Percentiles rank a stretch among this genome's conserved stretches.
Conservation (phyloP, 305 asterid genomes). For the Rubia balearica region DNA sequence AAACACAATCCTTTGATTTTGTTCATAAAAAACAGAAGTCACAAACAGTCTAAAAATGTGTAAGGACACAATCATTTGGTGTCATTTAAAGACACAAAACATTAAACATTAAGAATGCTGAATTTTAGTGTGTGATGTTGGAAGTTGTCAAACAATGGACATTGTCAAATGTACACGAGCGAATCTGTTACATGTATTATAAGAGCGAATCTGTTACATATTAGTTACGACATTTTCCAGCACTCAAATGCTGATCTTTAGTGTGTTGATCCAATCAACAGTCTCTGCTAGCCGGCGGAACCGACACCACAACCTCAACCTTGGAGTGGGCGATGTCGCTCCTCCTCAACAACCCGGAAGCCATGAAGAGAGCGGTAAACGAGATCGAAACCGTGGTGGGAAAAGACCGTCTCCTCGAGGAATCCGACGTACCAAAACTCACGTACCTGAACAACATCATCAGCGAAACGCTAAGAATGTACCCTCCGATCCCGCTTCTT, state of each 20-base stretch:
- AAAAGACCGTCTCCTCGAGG: conserved; percentile 22
- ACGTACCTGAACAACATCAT: conserved; percentile 19
- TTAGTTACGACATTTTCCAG: too few species aligned
- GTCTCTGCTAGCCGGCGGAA: conserved; percentile 25
- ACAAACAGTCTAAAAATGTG: too few species aligned
- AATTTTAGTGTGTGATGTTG: too few species aligned
- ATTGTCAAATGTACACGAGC: too few species aligned
- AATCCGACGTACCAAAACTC: conserved; percentile 29
- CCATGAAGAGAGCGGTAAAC: conserved; percentile 11
- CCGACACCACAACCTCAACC: conserved; percentile 28
- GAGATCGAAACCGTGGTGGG: conserved; percentile 23
- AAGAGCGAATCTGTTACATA: too few species aligned
- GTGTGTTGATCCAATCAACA: background rate
- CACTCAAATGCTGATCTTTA: background rate
- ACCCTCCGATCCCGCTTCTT: conserved; percentile 22
- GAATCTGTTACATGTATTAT: too few species aligned
- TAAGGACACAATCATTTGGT: too few species aligned
- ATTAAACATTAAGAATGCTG: too few species aligned
- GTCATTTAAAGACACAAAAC: too few species aligned
- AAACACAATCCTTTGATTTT: too few species aligned
- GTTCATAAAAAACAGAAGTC: too few species aligned
- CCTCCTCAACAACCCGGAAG: conserved; percentile 31
- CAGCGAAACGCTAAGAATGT: conserved; percentile 10
- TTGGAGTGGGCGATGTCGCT: conserved; percentile 43
- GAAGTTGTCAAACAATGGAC: too few species aligned